phyloP scores from a whole-genome alignment of 305 asterid species.

The Lippia alba region DNA sequence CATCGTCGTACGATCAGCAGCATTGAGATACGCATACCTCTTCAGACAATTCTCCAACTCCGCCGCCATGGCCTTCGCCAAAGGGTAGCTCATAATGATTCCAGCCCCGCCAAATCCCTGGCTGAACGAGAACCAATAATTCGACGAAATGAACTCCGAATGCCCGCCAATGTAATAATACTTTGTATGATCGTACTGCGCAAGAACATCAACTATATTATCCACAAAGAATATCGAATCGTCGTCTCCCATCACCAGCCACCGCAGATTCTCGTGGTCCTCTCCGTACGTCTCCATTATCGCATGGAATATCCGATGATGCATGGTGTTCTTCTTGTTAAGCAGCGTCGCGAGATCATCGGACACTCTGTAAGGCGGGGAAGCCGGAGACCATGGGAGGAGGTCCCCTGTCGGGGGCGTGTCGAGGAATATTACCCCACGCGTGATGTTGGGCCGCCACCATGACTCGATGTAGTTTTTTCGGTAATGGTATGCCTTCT shows the following conservation, averaged over 20 bases:
- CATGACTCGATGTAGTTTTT: slow-evolving; percentile 57
- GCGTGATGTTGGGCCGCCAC: slow-evolving; percentile 63
- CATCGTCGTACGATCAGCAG: slow-evolving; percentile 46
- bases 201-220: slow-evolving; percentile 38
- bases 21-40: slow-evolving; percentile 38
- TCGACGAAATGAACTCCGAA: slow-evolving; percentile 44
- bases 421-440: slow-evolving; percentile 56
- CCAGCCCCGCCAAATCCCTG: slow-evolving; percentile 56
- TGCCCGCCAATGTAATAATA: slow-evolving; percentile 46
- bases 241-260: slow-evolving; percentile 59
- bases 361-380: slow-evolving; percentile 57
- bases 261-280: slow-evolving; percentile 37
- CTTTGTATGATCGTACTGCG: slow-evolving; percentile 39
- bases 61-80: slow-evolving; percentile 39
- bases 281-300: slow-evolving; percentile 44
- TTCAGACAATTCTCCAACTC: slow-evolving; percentile 37
- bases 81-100: slow-evolving; percentile 44
- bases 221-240: slow-evolving; percentile 47
- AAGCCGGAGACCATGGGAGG: slow-evolving; percentile 59
- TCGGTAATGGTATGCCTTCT: slow-evolving; percentile 50
- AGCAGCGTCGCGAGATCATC: slow-evolving; percentile 44
- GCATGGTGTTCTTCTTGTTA: slow-evolving; percentile 30
- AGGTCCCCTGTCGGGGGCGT: slow-evolving; percentile 44
- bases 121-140: slow-evolving; percentile 42
- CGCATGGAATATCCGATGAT: slow-evolving; percentile 34